These are phyloP conservation scores for Boletus vermiculosoides DNA, from an alignment of 768 basidiomycete genomes.

Conservation along the genomic window DNA sequence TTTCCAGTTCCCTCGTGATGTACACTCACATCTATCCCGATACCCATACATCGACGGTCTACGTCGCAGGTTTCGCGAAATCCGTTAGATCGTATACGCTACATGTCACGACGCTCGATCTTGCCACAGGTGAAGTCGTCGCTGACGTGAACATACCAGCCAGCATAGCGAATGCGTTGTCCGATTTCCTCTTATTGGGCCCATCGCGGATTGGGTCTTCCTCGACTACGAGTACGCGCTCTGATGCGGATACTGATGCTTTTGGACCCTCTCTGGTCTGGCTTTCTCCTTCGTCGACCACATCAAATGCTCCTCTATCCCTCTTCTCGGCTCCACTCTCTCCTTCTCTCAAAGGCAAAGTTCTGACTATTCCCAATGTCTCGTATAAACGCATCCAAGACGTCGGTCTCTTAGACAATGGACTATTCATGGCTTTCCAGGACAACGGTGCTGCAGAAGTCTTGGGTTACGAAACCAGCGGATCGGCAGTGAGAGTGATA, in stretches of 20 bases:
- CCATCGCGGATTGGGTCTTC: conserved; percentile 12
- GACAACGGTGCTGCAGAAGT: conserved; percentile 57
- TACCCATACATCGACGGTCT: conserved; percentile 51
- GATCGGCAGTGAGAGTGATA: conserved; percentile 42
- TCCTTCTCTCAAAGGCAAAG: conserved; percentile 50
- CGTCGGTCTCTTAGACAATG: conserved; percentile 54
- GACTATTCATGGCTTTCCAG: conserved; percentile 59
- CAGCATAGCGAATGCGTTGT: conserved; percentile 34
- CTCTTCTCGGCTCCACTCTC: conserved; percentile 43
- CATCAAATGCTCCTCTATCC: conserved; percentile 11
- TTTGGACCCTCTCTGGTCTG: conserved; percentile 32
- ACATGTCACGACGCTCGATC: conserved; percentile 60
- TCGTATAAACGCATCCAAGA: conserved; percentile 57
- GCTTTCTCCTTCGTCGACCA: conserved; percentile 29
- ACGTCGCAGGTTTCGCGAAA: conserved; percentile 47
- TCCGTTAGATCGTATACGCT: conserved; percentile 56
- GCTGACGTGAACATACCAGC: conserved; percentile 54
- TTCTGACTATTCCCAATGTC: conserved; percentile 40
- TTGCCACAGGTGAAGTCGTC: conserved; percentile 52
- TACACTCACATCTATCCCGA: conserved; percentile 62
- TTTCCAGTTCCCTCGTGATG: conserved; percentile 56
- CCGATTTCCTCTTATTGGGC: conserved; percentile 38
- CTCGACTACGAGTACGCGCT: neutral
- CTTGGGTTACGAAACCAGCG: conserved; percentile 41
- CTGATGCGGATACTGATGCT: neutral